phyloP scores from a whole-genome alignment of 2,329 filamentous ascomycete genomes.

The Aspergillus neoniger region DNA sequence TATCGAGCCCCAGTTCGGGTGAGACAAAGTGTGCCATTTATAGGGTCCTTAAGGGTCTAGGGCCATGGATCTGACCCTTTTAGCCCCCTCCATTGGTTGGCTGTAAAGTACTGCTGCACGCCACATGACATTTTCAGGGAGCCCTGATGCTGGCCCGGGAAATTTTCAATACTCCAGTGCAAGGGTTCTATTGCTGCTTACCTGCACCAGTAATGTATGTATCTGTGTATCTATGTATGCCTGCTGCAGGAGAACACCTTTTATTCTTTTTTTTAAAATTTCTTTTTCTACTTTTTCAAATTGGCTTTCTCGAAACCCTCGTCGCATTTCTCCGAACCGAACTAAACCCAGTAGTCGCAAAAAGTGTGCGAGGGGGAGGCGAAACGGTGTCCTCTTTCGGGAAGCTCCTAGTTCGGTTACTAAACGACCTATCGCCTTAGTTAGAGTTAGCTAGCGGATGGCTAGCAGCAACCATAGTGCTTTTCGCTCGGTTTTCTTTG shows the following conservation, averaged over 20 bases:
- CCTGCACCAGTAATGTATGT: background rate
- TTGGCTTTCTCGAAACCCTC: background rate
- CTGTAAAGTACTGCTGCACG: slow-evolving; percentile 9
- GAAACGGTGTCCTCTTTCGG: background rate
- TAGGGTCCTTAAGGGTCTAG: slow-evolving; percentile 22
- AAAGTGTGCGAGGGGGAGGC: background rate
- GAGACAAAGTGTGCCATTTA: slow-evolving; percentile 28
- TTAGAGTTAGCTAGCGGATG: slow-evolving; percentile 14
- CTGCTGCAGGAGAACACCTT: too few relatives aligned
- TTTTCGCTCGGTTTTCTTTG: slow-evolving; percentile 2
- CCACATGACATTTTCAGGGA: slow-evolving; percentile 15
- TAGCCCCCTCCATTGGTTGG: slow-evolving; percentile 15
- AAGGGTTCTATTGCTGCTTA: background rate
- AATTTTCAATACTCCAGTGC: slow-evolving; percentile 5
- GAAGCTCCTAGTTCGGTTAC: slow-evolving; percentile 1
- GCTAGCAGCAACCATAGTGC: slow-evolving; percentile 10
- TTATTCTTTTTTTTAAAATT: too few relatives aligned
- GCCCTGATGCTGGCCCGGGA: background rate
- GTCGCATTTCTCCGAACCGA: background rate
- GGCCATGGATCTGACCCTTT: slow-evolving; percentile 14
- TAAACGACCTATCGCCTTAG: slow-evolving; percentile 7
- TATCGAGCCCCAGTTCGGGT: slow-evolving; percentile 11
- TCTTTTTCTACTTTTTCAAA: background rate
- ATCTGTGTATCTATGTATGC: too few relatives aligned
- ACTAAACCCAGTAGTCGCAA: background rate